phyloP scores from a whole-genome alignment of 768 basidiomycete species.

The Pilatotrama ljubarskyi region DNA sequence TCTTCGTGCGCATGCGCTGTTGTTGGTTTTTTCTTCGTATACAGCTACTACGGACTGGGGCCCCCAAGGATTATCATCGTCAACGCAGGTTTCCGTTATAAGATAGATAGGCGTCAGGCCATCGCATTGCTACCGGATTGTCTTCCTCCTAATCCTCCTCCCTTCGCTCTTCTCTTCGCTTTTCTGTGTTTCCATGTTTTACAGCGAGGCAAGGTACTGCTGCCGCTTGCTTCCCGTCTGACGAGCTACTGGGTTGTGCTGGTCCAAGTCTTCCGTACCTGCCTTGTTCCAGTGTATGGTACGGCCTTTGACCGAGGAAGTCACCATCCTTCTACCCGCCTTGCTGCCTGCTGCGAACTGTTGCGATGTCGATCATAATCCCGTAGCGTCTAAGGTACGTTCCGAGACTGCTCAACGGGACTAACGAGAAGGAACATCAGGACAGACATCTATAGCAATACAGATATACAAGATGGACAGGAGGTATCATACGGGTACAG shows the following conservation, averaged over 20 bases:
- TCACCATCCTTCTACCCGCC: neutral
- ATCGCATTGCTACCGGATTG: neutral
- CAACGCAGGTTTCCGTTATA: slow-evolving; percentile 1
- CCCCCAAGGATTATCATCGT: slow-evolving; percentile 1
- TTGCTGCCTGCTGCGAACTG: neutral
- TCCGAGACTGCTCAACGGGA: neutral
- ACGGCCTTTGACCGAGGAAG: slow-evolving; percentile 14
- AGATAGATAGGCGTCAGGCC: slow-evolving; percentile 11
- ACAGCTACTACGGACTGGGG: neutral
- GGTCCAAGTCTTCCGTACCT: slow-evolving; percentile 9
- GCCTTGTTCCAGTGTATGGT: slow-evolving; percentile 5
- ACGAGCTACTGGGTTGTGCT: slow-evolving; percentile 10
- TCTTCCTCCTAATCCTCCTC: slow-evolving; percentile 7
- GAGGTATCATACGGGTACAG: slow-evolving; percentile 3
- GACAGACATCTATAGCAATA: neutral
- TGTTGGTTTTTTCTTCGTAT: neutral
- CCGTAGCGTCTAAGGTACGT: neutral
- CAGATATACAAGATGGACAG: neutral
- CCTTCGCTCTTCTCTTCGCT: neutral
- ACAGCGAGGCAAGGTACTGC: neutral
- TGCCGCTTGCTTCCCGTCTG: slow-evolving; percentile 1
- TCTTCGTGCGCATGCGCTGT: neutral
- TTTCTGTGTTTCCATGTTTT: too few relatives aligned
- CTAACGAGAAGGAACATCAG: neutral
- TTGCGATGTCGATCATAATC: neutral